These are phyloP conservation scores for Plasmodium coatneyi DNA, from an alignment of 169 alveolate genomes.

Conservation along the genomic window DNA sequence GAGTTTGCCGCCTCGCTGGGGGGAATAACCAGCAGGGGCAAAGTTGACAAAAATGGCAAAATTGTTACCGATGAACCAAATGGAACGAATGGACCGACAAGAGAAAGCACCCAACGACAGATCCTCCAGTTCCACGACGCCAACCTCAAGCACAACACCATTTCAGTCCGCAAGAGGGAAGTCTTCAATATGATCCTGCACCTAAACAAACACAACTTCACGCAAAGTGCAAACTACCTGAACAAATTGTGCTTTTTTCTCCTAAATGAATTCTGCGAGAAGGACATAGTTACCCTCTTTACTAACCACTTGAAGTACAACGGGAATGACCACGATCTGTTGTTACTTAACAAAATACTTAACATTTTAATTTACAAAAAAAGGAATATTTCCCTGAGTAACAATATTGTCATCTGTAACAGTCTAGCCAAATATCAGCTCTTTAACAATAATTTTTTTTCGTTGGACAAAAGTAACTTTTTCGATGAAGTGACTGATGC, in stretches of 20 bases:
- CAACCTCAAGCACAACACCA: constrained; percentile 11
- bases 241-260: constrained; percentile 5
- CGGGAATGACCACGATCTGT: constrained; percentile 5
- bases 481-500: constrained; percentile 12
- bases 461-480: constrained; percentile 18
- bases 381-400: constrained; percentile 33
- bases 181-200: background rate
- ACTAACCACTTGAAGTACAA: constrained; percentile 19
- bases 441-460: constrained; percentile 49
- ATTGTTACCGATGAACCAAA: background rate
- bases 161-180: constrained; percentile 38
- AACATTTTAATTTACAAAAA: constrained; percentile 57
- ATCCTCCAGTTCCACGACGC: constrained; percentile 7
- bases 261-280: constrained; percentile 35
- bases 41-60: background rate
- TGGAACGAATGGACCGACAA: background rate
- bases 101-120: background rate
- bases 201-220: constrained; percentile 8
- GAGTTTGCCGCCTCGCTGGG: background rate
- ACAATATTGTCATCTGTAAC: constrained; percentile 28
- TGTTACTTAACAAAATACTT: constrained; percentile 41
- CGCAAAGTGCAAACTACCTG: constrained; percentile 19
- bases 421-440: constrained; percentile 44
- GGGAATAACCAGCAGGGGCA: background rate
- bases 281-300: constrained; percentile 39